Conservation (phyloP, 73 alveolate genomes). For the Tetrahymena malaccensis region DNA sequence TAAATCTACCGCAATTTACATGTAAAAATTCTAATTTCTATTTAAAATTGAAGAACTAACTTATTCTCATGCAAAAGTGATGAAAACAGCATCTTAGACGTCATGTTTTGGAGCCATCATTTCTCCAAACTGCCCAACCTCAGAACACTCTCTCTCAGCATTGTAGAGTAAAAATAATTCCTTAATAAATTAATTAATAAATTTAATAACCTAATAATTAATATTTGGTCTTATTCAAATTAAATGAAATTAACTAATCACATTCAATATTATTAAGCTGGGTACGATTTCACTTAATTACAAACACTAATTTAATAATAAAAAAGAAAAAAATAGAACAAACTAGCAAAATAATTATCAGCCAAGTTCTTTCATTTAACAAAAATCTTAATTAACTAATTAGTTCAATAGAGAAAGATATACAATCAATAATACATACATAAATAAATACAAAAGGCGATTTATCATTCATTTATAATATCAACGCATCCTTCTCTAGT, state of each 20-base stretch:
- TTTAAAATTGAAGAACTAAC: background rate
- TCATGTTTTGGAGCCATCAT: background rate
- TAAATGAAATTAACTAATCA: background rate
- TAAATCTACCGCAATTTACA: background rate
- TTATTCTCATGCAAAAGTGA: background rate
- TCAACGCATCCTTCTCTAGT: no score
- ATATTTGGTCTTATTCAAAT: background rate
- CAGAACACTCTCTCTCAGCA: background rate
- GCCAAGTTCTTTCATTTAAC: no score
- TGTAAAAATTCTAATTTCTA: background rate
- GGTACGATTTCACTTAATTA: background rate
- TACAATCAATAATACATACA: no score
- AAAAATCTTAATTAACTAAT: no score
- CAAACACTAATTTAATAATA: no score
- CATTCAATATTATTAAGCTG: background rate
- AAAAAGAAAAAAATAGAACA: no score
- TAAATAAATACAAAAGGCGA: no score
- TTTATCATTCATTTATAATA: no score
- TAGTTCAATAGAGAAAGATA: no score
- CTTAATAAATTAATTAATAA: no score
- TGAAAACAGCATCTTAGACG: background rate
- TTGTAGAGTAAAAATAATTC: background rate
- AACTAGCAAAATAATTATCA: no score
- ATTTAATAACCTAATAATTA: no score
- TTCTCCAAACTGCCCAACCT: background rate